Evolutionary conservation across 768 basidiomycete species (phyloP), one percentile per base, ranked within the genome.

Genomic region (Pleurotus cornucopiae): DNA sequence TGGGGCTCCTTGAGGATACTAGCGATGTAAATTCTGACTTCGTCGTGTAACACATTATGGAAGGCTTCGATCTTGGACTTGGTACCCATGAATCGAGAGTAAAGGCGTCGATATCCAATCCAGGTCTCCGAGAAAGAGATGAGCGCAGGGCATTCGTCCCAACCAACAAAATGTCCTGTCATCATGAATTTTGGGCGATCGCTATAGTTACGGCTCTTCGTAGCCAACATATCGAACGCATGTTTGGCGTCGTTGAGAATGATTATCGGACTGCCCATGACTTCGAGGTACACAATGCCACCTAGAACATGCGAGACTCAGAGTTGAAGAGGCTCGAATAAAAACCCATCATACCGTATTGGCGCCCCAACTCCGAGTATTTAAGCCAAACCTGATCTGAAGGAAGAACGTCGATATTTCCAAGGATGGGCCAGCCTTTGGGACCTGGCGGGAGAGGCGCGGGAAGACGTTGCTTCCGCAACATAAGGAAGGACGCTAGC

Each of bases 1-100:
- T 40, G 39, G 39, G 39, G 39, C 11, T 40, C n/a, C 12, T 11
- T n/a, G 39, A 40, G 12, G n/a, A 40, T 40, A 40, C 39, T n/a
- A 40, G 12, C n/a, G 39, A 40, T 40, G n/a, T 14, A 26, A 11
- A 40, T 11, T 25, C 55, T 38, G 4, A 54, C 58, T 38, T 59
- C 57, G 6, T 58, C 55, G n/a, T 66, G 54, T 20, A 62, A 26
- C 5, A 63, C 18, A 9, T 44, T 25, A 21, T 54, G 12, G n/a
- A 40, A 40, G 46, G 43, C 37, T 2, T 62, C 58, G 25, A 66
- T 48, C 26, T 63, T 66, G 41, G 60, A 49, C 4, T 57, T 53
- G 11, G 65, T 62, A 3, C 64, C 65, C 26, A 66, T 44, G n/a
- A 61, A 60, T 25, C 63, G 55, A 11, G 59, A 47, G 39, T 62